Base-by-base conservation (phyloP, 495 filamentous ascomycete species). In the Parachaetomium inaequale region DNA sequence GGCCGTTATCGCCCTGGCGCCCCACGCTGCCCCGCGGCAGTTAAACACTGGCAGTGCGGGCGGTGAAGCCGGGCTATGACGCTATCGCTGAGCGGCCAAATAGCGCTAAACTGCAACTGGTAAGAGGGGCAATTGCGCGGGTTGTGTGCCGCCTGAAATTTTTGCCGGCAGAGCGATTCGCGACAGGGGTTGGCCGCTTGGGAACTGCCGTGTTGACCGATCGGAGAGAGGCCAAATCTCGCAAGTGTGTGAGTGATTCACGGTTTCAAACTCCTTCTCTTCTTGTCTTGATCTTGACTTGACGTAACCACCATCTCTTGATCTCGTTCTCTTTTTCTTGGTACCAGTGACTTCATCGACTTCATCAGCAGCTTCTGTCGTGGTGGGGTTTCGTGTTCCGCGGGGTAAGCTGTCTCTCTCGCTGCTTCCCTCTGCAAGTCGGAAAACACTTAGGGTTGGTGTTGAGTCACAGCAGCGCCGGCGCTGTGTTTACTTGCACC, bases 1-100 rank as follows among this genome's bases (percentile, higher is more conserved):
- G 42, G 50, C 50, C 52, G 52, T 62, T 71, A 68, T 69, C 70
- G 66, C 70, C 49, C 63, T 47, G 10, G 4, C 38, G 58, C 63
- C 62, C 65, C 65, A 62, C 65, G 55, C 31, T 52, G 53, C 65
- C 65, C 67, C 63, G 66, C 65, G 71, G 71, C 71, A 74, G 66
- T 70, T 71, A 72, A 17, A 17, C 12, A 3, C 10, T 12, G 10
- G 17, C 3, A 57, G 64, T 58, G 46, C 12, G 61, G 70, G 71
- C 71, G 71, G 71, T 74, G 69, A 72, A 53, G 1, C 34, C 0
- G 0, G 25, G 23, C 36, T 55, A 65, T 66, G 66, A 67, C 59
- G 64, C 64, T 71, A 68, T 63, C 31, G n/a, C 21, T 42, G 14
- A 14, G 36, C 26, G 36, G n/a, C 19, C 15, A 21, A 15, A n/a